Evolutionary conservation across 352 stramenopile genomes (phyloP).

Genomic region (Phytophthora pisi): DNA sequence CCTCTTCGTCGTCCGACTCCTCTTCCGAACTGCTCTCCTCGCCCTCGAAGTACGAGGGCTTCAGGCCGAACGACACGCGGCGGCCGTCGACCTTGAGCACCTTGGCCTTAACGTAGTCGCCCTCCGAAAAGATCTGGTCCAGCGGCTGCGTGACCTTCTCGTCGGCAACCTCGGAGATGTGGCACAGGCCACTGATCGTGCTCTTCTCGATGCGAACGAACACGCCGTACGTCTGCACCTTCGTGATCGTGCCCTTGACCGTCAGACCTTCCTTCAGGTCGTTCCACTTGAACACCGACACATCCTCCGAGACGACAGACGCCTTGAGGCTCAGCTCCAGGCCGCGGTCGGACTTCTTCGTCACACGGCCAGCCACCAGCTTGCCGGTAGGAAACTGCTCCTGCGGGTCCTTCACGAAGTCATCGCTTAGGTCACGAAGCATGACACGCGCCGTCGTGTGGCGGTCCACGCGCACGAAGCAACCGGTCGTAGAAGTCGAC

Average conservation of each 20-base stretch:
- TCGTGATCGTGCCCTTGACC: constrained; percentile 95
- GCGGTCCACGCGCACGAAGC: constrained; percentile 93
- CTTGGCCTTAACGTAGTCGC: constrained; percentile 97
- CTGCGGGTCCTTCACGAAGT: constrained; percentile 93
- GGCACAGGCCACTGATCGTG: constrained; percentile 94
- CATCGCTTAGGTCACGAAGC: constrained; percentile 95
- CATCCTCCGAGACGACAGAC: constrained; percentile 92
- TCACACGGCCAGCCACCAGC: constrained; percentile 95
- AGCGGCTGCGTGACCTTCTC: constrained; percentile 93
- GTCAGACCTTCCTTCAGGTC: constrained; percentile 91
- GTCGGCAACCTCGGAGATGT: constrained; percentile 97
- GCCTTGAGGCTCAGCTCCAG: constrained; percentile 95
- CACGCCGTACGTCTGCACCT: constrained; percentile 95
- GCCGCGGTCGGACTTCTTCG: constrained; percentile 77
- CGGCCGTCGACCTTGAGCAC: constrained; percentile 94
- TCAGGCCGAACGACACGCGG: constrained; percentile 95
- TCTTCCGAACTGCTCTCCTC: constrained; percentile 91
- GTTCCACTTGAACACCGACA: constrained; percentile 84
- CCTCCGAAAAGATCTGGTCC: constrained; percentile 92
- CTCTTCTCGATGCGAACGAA: constrained; percentile 97
- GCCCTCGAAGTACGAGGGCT: constrained; percentile 96
- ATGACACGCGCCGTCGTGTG: constrained; percentile 90
- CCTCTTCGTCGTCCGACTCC: constrained; percentile 78
- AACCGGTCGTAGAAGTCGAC: constrained; percentile 92
- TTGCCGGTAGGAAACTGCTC: constrained; percentile 91